Evolutionary conservation across 2,329 filamentous ascomycete species (phyloP).

Genomic region (Parastagonospora avenae): DNA sequence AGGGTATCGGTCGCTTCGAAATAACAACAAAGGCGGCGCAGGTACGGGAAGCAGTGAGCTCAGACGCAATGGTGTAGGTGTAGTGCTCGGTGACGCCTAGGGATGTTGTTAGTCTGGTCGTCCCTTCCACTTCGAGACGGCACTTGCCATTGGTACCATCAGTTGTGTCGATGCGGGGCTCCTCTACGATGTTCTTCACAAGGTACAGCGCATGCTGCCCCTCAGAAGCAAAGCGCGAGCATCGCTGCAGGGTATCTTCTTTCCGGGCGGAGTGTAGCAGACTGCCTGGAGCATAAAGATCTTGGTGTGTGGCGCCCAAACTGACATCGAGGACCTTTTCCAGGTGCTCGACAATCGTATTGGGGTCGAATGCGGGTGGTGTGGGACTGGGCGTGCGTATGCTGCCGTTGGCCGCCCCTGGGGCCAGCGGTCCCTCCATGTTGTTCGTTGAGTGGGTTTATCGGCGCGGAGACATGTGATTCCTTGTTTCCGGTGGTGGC

Average conservation of each 20-base stretch:
- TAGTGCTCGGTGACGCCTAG: constrained; percentile 57
- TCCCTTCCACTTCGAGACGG: constrained; percentile 9
- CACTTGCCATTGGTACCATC: constrained; percentile 40
- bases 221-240: constrained; percentile 87
- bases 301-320: constrained; percentile 64
- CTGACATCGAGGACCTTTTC: constrained; percentile 55
- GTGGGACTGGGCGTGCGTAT: constrained; percentile 44
- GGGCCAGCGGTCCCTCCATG: constrained; percentile 51
- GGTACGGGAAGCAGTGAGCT: constrained; percentile 78
- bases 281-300: constrained; percentile 81
- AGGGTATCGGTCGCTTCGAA: constrained; percentile 85
- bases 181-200: constrained; percentile 74
- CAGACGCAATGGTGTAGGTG: constrained; percentile 78
- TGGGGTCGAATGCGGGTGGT: constrained; percentile 51
- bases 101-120: constrained; percentile 45
- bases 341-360: constrained; percentile 56
- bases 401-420: constrained; percentile 48
- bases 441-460: constrained; percentile 32
- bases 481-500: constrained; percentile 22
- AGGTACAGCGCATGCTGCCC: constrained; percentile 88
- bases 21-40: constrained; percentile 86
- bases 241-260: constrained; percentile 82
- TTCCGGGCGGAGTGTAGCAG: constrained; percentile 75
- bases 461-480: constrained; percentile 40
- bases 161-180: constrained; percentile 43